phyloP scores from a whole-genome alignment of 768 basidiomycete genomes.

The Dentipellis sp. region DNA sequence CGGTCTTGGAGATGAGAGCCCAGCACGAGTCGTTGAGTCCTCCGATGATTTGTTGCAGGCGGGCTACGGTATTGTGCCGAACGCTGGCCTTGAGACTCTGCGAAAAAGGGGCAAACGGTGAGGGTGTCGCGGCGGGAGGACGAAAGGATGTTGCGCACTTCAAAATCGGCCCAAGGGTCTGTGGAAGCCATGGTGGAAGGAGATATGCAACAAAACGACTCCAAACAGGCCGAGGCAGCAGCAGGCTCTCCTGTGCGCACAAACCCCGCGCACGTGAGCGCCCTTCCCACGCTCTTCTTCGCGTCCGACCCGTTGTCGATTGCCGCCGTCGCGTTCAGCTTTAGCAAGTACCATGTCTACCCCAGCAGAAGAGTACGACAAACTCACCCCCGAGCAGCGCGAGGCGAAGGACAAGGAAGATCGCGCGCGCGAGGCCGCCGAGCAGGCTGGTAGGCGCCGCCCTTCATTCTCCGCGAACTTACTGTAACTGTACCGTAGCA shows the following conservation, averaged over 20 bases:
- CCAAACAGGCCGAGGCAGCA: not conserved
- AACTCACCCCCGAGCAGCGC: slow-evolving; percentile 66
- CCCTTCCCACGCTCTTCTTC: not conserved
- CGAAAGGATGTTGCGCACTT: slow-evolving; percentile 34
- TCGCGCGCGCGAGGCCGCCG: slow-evolving; percentile 57
- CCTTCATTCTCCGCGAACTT: slow-evolving; percentile 9
- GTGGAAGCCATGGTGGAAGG: slow-evolving; percentile 44
- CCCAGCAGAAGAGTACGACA: slow-evolving; percentile 52
- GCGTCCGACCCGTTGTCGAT: not conserved
- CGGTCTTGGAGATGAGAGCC: slow-evolving; percentile 59
- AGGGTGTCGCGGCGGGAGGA: slow-evolving; percentile 2
- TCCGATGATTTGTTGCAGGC: slow-evolving; percentile 70
- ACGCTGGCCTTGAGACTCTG: slow-evolving; percentile 65
- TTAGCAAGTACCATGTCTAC: slow-evolving; percentile 3
- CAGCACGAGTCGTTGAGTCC: slow-evolving; percentile 75
- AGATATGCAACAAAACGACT: slow-evolving; percentile 1
- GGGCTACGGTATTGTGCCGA: slow-evolving; percentile 76
- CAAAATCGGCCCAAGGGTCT: slow-evolving; percentile 66
- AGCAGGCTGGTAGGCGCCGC: slow-evolving; percentile 69
- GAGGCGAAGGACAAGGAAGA: slow-evolving; percentile 63
- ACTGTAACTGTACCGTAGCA: slow-evolving; percentile 31
- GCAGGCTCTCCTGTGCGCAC: not conserved
- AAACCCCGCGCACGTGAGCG: slow-evolving; percentile 1
- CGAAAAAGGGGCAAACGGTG: not conserved
- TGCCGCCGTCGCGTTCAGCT: not conserved